Conservation (phyloP, 2,329 filamentous ascomycete species). For the Karstenula rhodostoma region DNA sequence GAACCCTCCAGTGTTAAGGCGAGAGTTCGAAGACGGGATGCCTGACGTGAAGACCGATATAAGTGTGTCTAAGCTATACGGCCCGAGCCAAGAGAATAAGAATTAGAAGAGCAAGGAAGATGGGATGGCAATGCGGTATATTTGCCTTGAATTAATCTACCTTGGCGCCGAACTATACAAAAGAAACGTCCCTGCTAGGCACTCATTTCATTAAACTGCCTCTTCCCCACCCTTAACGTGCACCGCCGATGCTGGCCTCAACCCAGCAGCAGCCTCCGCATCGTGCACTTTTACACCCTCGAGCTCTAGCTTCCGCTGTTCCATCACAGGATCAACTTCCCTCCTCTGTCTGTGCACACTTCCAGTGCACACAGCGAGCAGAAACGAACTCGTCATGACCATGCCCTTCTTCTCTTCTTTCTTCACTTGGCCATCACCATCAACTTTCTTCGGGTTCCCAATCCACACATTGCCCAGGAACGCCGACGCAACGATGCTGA, state of each 20-base stretch:
- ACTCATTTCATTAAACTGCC: neutral
- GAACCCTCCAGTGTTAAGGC: too few species aligned
- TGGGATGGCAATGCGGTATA: too few species aligned
- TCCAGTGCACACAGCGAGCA: constrained; percentile 26
- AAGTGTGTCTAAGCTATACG: too few species aligned
- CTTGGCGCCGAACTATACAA: neutral
- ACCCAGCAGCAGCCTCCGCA: constrained; percentile 16
- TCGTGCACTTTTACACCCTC: constrained; percentile 17
- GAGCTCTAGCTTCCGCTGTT: constrained; percentile 15
- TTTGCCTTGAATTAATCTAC: neutral
- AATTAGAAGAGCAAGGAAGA: too few species aligned
- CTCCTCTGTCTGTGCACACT: constrained; percentile 19
- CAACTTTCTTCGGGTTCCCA: constrained; percentile 41
- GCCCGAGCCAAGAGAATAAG: too few species aligned
- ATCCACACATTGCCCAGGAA: constrained; percentile 64
- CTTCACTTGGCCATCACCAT: constrained; percentile 30
- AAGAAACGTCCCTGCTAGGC: neutral
- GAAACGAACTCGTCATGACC: constrained; percentile 30
- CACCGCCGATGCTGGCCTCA: constrained; percentile 9
- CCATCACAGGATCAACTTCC: constrained; percentile 27
- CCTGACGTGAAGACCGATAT: too few species aligned
- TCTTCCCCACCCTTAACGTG: constrained; percentile 11
- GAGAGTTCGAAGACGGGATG: too few species aligned
- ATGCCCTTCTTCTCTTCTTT: constrained; percentile 25
- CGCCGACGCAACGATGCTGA: constrained; percentile 55